Percentiles rank a stretch among this genome's conserved stretches.
phyloP scores from a whole-genome alignment of 352 stramenopile genomes.

The Pythium sukuiense region DNA sequence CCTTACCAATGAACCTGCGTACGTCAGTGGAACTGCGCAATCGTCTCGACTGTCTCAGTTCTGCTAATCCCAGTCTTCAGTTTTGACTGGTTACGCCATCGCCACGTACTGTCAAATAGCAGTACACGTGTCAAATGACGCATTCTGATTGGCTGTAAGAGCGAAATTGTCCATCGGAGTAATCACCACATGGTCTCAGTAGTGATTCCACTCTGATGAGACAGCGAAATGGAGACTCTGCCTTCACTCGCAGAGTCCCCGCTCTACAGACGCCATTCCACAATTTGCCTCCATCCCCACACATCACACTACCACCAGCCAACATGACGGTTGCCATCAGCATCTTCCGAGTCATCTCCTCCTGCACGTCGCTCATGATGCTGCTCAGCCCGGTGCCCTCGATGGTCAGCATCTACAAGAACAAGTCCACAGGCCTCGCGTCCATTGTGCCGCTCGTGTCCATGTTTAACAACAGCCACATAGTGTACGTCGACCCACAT shows the following conservation, averaged over 20 bases:
- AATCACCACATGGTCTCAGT: not conserved
- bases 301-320: not conserved
- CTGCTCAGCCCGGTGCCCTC: slow-evolving; percentile 44
- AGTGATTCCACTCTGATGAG: not conserved
- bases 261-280: not conserved
- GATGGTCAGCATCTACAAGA: slow-evolving; percentile 33
- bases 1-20: too few relatives aligned
- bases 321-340: slow-evolving; percentile 39
- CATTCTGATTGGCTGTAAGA: not conserved
- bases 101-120: not conserved
- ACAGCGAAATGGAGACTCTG: not conserved
- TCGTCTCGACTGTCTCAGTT: not conserved
- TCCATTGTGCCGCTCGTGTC: slow-evolving; percentile 55
- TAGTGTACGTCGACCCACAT: slow-evolving; percentile 17
- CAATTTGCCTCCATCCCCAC: not conserved
- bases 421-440: slow-evolving; percentile 36
- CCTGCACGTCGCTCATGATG: slow-evolving; percentile 38
- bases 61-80: not conserved
- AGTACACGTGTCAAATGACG: not conserved
- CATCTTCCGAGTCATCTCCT: slow-evolving; percentile 35
- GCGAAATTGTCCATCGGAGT: not conserved
- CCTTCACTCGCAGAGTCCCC: not conserved
- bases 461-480: slow-evolving; percentile 42
- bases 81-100: not conserved
- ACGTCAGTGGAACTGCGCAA: not conserved